These are phyloP conservation scores for Vaccinium corymbosum DNA, from an alignment of 148 eudicot species.

Conservation along the genomic window DNA sequence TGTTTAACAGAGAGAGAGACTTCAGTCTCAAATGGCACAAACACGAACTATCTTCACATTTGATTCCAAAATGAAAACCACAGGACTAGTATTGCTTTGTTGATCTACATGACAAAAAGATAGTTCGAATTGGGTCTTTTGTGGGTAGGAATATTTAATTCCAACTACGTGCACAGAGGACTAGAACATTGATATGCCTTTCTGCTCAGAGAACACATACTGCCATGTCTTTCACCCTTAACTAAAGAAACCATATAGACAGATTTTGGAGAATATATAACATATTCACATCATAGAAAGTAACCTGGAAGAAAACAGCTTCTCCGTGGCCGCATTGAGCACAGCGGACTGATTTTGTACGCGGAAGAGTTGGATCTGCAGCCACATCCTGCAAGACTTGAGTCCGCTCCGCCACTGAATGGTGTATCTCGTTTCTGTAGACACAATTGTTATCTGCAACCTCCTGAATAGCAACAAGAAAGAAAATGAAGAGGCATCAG, in stretches of 20 bases:
- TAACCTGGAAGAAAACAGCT: conserved; percentile 96
- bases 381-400: conserved; percentile 97
- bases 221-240: background rate
- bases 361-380: conserved; percentile 97
- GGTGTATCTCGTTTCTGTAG: conserved; percentile 90
- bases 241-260: background rate
- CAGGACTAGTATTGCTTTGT: background rate
- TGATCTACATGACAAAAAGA: background rate
- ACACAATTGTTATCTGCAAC: conserved; percentile 94
- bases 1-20: too few relatives aligned
- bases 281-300: background rate
- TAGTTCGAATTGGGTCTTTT: background rate
- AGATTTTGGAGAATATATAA: background rate
- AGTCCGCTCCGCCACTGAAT: conserved; percentile 80
- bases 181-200: background rate
- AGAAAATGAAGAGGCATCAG: background rate
- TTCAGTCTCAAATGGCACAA: conserved; percentile 2
- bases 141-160: background rate
- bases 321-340: conserved; percentile 88
- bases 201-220: conserved; percentile 6
- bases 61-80: background rate
- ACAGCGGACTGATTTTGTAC: conserved; percentile 86
- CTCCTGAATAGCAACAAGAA: conserved; percentile 43
- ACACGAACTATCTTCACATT: background rate
- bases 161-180: background rate